Evolutionary conservation across 225 moss, liverwort and hornwort genomes (phyloP), one percentile per base, ranked within the genome.

Genomic region (Marchantia polymorpha): DNA sequence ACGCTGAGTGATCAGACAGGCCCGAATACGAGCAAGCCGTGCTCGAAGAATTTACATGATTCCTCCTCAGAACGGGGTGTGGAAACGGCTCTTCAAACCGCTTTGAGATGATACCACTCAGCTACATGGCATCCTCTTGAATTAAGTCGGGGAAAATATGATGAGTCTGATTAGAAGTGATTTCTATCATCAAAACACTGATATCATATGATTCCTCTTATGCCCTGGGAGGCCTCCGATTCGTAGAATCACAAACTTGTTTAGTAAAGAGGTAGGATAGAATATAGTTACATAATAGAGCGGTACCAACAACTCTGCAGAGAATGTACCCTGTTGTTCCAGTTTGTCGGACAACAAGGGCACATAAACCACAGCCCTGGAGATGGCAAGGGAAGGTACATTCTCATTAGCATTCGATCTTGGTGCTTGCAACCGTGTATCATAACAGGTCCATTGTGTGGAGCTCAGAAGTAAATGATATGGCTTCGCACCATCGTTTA

Each of bases 71-170:
- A 77, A 16, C 19, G 75, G 61, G 64, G 77, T 49, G 51, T 77
- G 63, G 64, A 48, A 25, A 64, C 64, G 20, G 77, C 77, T 16
- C 64, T 77, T 48, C 77, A 77, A 49, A 77, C 77, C 50, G 77
- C 77, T 49, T 48, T 77, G 4, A 64, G 77, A 64, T 77, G 64
- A 64, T 77, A 1, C 12, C 12, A 30, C 58, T 31, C 30, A 55
- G 31, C 7, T 27, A 0, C 65, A 8, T 17, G 39, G 7, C 4
- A 22, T 8, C 3, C 51, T 7, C 11, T 20, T 22, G 16, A 20
- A 20, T 8, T 20, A 26, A 8, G 48, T 8, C 26, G 54, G 53
- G 50, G 46, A 52, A 47, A 25, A 13, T 3, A 52, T 53, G 14
- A 73, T 54, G 53, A 73, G 13, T 53, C 26, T 64, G 25, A 64